Evolutionary conservation across 192 early-diverging fungal genomes (phyloP).

Genomic region (Linnemannia exigua): DNA sequence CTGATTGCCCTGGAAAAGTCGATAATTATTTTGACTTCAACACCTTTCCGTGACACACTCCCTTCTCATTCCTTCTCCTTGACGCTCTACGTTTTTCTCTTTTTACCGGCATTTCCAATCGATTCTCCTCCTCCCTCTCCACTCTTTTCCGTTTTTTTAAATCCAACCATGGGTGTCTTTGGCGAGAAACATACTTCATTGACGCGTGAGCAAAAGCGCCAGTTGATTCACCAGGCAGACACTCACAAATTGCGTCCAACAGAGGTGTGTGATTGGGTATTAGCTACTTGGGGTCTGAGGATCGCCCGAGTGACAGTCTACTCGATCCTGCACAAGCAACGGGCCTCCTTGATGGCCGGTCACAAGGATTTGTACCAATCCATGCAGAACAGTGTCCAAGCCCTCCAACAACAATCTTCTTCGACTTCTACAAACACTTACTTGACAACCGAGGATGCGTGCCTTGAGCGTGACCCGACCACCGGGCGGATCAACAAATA

Average conservation of each 20-base stretch:
- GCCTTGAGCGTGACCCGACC: constrained; percentile 15
- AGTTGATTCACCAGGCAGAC: constrained; percentile 53
- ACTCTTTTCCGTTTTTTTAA: too few relatives aligned
- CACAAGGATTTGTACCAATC: constrained; percentile 46
- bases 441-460: constrained; percentile 6
- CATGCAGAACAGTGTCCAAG: constrained; percentile 24
- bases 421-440: constrained; percentile 19
- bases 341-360: constrained; percentile 53
- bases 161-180: constrained; percentile 46
- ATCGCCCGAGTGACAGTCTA: constrained; percentile 55
- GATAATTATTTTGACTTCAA: constrained; percentile 44
- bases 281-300: constrained; percentile 50
- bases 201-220: constrained; percentile 54
- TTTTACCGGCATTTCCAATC: not conserved
- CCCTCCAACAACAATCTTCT: not conserved
- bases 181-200: constrained; percentile 55
- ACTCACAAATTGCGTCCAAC: constrained; percentile 52
- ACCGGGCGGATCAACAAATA: constrained; percentile 33
- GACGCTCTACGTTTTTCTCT: not conserved
- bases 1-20: constrained; percentile 10
- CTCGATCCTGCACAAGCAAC: constrained; percentile 54
- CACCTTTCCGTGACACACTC: constrained; percentile 9
- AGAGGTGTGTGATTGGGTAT: constrained; percentile 54
- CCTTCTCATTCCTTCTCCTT: not conserved
- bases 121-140: not conserved